A percentile compares a stretch with the other conserved stretches of the same genome.
phyloP scores from a whole-genome alignment of 768 basidiomycete species.

The Thelephora ganbajun region DNA sequence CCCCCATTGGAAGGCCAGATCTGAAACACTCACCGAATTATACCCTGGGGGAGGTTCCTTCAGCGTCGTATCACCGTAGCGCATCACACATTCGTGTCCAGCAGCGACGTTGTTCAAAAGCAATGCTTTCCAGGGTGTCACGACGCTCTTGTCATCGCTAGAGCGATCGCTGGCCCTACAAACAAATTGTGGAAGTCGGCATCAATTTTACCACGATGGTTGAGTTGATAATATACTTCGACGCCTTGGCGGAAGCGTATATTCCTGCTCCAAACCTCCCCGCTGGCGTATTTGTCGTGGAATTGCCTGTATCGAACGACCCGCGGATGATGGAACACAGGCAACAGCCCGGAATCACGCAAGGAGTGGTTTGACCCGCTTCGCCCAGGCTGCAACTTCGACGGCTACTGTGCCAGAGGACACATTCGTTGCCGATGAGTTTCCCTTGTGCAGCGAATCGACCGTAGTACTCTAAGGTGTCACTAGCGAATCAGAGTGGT shows the following conservation, averaged over 20 bases:
- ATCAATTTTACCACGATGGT: no score
- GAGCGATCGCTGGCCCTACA: constrained; percentile 63
- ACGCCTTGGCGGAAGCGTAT: constrained; percentile 65
- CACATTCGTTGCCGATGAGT: no score
- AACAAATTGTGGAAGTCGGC: background rate
- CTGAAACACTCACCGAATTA: constrained; percentile 39
- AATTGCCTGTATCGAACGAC: no score
- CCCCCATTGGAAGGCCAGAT: background rate
- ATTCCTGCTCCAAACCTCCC: constrained; percentile 41
- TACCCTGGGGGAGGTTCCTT: constrained; percentile 47
- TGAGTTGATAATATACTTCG: constrained; percentile 46
- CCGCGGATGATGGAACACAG: no score
- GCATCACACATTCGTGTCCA: constrained; percentile 54
- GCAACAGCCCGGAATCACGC: no score
- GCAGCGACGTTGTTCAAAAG: constrained; percentile 65
- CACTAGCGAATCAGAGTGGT: no score
- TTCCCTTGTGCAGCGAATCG: no score
- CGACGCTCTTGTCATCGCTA: constrained; percentile 26
- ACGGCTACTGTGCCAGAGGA: no score
- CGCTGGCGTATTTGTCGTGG: no score
- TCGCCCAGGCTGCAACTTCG: no score
- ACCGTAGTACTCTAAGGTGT: no score
- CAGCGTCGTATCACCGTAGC: constrained; percentile 38
- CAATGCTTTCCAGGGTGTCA: constrained; percentile 34
- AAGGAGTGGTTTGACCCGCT: no score